Evolutionary conservation across 164 flowering plant species (phyloP).

Genomic region (Brasenia schreberi): DNA sequence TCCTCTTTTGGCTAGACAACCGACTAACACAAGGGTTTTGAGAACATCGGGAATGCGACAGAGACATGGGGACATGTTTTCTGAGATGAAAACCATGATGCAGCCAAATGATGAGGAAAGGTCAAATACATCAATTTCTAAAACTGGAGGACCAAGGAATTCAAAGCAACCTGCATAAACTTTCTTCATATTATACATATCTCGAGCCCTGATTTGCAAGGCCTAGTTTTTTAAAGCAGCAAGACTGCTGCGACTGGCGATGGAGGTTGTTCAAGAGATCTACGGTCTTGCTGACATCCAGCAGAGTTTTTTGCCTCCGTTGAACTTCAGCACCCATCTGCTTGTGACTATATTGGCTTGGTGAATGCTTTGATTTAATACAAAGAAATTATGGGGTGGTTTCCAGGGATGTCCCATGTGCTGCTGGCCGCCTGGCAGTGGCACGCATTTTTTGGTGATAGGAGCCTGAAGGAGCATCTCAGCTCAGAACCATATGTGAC

Average conservation of each 20-base stretch:
- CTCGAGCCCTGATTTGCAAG: conserved; percentile 29
- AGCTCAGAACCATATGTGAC: no score
- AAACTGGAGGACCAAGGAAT: conserved; percentile 38
- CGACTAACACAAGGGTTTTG: conserved; percentile 31
- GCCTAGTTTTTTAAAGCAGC: conserved; percentile 42
- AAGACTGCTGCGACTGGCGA: conserved; percentile 13
- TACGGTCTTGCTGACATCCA: not conserved
- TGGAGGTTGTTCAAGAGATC: conserved; percentile 15
- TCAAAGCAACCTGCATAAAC: conserved; percentile 26
- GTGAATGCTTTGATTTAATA: no score
- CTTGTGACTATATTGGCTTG: no score
- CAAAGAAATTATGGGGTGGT: no score
- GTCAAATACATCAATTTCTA: conserved; percentile 18
- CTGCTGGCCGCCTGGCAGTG: no score
- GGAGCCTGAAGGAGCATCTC: no score
- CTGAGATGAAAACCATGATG: conserved; percentile 56
- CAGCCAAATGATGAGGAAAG: conserved; percentile 34
- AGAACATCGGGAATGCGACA: conserved; percentile 46
- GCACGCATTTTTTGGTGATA: no score
- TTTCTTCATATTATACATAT: conserved; percentile 33
- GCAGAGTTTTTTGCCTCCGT: no score
- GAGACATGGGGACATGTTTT: conserved; percentile 38
- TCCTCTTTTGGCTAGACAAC: conserved; percentile 26
- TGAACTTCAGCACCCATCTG: no score
- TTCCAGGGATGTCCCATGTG: no score